Conservation (phyloP, 345 rosid species). For the Eucalyptus melliodora region DNA sequence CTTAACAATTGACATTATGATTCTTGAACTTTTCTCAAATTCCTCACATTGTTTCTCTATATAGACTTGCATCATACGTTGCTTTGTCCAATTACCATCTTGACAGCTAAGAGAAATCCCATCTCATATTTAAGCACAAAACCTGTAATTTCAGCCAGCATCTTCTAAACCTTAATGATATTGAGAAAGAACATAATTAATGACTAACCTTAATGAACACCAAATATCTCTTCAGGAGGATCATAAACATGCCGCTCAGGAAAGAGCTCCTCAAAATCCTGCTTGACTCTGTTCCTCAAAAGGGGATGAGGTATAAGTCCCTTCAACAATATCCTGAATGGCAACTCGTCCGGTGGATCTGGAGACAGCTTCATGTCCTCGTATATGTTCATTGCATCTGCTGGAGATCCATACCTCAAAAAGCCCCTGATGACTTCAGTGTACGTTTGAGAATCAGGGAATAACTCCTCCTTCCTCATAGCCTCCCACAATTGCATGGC, state of each 20-base stretch:
- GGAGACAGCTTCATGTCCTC: constrained; percentile 94
- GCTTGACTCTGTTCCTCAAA: constrained; percentile 82
- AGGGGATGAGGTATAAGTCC: constrained; percentile 90
- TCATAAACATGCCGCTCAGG: constrained; percentile 85
- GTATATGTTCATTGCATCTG: constrained; percentile 88
- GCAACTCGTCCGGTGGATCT: constrained; percentile 85
- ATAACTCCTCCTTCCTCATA: constrained; percentile 65
- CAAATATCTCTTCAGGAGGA: constrained; percentile 91
- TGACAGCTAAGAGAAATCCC: background rate
- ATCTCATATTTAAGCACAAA: background rate
- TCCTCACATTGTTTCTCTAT: background rate
- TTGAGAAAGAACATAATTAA: background rate
- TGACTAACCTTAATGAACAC: constrained; percentile 34
- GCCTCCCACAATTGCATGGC: constrained; percentile 66
- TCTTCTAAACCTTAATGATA: background rate
- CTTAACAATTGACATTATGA: background rate
- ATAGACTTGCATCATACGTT: background rate
- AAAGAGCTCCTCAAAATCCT: constrained; percentile 83
- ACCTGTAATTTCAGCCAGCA: background rate
- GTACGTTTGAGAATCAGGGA: constrained; percentile 84
- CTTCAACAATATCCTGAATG: constrained; percentile 77
- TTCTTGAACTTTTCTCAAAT: background rate
- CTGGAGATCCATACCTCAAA: constrained; percentile 72
- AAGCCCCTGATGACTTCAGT: constrained; percentile 83
- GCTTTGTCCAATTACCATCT: background rate